Evolutionary conservation across 2,329 filamentous ascomycete species (phyloP).

Genomic region (Pseudogymnoascus sp.): DNA sequence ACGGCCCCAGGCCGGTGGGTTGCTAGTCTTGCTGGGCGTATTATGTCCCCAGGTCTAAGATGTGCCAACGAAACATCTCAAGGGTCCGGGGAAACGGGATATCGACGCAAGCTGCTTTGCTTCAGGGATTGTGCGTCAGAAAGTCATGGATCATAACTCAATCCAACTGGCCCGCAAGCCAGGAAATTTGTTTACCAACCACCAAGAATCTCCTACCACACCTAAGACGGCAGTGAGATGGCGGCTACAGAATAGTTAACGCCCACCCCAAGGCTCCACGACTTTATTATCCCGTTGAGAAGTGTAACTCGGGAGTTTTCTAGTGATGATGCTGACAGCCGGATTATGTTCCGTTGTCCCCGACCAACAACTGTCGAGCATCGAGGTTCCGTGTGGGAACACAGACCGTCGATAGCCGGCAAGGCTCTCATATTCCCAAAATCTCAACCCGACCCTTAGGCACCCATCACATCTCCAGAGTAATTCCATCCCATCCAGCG

Average conservation of each 20-base stretch:
- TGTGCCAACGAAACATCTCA: neutral
- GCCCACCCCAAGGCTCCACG: constrained; percentile 3
- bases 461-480: neutral
- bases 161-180: neutral
- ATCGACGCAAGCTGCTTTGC: neutral
- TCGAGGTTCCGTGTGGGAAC: neutral
- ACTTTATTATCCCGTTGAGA: neutral
- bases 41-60: neutral
- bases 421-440: neutral
- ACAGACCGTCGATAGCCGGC: neutral
- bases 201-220: neutral
- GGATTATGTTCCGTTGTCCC: constrained; percentile 3
- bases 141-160: constrained; percentile 3
- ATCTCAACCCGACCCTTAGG: neutral
- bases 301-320: neutral
- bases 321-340: neutral
- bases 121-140: neutral
- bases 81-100: neutral
- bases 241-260: neutral
- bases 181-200: neutral
- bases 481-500: neutral
- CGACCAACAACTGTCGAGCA: neutral
- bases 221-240: neutral
- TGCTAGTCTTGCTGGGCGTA: neutral
- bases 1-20: neutral